Evolutionary conservation across 2,329 filamentous ascomycete species (phyloP), one percentile per base, ranked within the genome.

Genomic region (Fusarium sp.): DNA sequence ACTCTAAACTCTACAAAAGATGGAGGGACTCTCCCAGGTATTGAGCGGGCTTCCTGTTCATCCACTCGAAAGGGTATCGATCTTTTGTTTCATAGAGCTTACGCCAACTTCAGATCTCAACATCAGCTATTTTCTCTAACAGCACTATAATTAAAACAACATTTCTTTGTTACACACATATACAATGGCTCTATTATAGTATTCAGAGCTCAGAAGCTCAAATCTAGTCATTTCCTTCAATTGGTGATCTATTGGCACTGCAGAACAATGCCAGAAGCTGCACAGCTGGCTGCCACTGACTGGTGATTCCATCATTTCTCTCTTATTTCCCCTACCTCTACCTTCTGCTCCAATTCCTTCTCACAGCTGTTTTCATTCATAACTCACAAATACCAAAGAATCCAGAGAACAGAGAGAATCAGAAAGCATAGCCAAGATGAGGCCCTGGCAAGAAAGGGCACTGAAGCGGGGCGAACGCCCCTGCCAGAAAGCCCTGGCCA

Each of bases 11-110:
- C 12, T 18, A 17, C 14, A 25, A 10, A 17, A 41, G 7, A 10
- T 6, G 9, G 17, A 17, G 4, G 11, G 4, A 11, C 15, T 4
- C 15, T 12, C 9, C 15, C 22, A 22, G 41, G 1, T 18, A 11
- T 22, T 17, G 20, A 25, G 14, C 9, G 8, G 17, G 15, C n/a
- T 11, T 42, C 15, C n/a, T 25, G n/a, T 25, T 15, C 41, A n/a
- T n/a, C 1, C 20, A 22, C 41, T n/a, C 22, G 14, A 11, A 42
- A 42, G n/a, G 9, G 22, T 22, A 17, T 17, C 2, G 7, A 11
- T 22, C 13, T 42, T 42, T 22, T 17, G 5, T 39, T n/a, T 5
- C 12, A 7, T 7, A n/a, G 14, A 7, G 22, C 15, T 7, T 12
- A 44, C n/a, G 22, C n/a, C 6, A 17, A 25, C n/a, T 17, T 22